Percentiles rank a stretch among this genome's conserved stretches.
These are phyloP conservation scores for Pleurotus platypus DNA, from an alignment of 768 basidiomycete species.

Conservation along the genomic window DNA sequence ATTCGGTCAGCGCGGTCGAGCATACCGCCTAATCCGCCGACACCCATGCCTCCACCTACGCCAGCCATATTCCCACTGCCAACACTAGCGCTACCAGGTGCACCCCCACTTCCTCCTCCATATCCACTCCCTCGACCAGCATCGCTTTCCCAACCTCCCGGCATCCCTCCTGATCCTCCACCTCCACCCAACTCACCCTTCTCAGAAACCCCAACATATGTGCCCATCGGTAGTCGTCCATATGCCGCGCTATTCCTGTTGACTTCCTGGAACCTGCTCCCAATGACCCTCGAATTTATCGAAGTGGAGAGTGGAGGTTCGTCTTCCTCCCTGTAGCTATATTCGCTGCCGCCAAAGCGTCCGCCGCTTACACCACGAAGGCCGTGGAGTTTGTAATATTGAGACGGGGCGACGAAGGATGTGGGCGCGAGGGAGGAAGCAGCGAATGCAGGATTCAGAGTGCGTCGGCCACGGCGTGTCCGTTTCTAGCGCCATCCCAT, in stretches of 20 bases:
- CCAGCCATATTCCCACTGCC: slow-evolving; percentile 6
- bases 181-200: slow-evolving; percentile 35
- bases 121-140: neutral
- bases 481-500: slow-evolving; percentile 17
- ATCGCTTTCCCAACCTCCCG: neutral
- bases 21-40: slow-evolving; percentile 5
- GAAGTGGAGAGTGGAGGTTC: slow-evolving; percentile 53
- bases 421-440: slow-evolving; percentile 71
- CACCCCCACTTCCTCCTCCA: neutral
- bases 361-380: slow-evolving; percentile 61
- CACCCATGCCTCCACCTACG: slow-evolving; percentile 5
- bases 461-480: slow-evolving; percentile 38
- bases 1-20: slow-evolving; percentile 2
- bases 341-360: slow-evolving; percentile 43
- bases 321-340: slow-evolving; percentile 20
- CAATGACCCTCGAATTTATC: slow-evolving; percentile 58
- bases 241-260: slow-evolving; percentile 55
- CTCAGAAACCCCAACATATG: slow-evolving; percentile 49
- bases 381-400: slow-evolving; percentile 71
- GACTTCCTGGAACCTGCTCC: slow-evolving; percentile 72
- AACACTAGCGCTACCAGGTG: neutral
- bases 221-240: slow-evolving; percentile 60
- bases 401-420: slow-evolving; percentile 75
- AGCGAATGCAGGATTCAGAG: slow-evolving; percentile 60
- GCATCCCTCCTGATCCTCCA: neutral